Base-by-base conservation (phyloP, 169 alveolate genomes). In the Plasmodium falciparum region DNA sequence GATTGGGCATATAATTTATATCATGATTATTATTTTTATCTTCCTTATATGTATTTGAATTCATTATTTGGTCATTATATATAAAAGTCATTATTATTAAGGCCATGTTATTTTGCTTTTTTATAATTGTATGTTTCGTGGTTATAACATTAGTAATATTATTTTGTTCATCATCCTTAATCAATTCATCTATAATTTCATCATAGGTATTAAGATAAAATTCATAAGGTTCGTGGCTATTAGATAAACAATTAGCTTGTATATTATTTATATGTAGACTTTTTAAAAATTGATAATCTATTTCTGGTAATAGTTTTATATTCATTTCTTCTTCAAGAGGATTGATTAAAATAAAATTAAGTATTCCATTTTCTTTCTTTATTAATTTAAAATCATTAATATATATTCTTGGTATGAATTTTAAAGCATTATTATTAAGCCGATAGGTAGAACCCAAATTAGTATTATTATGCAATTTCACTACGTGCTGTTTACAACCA, bases 31-130 rank as follows among this genome's bases (percentile, higher is more conserved):
- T 39, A 39, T 39, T 39, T 33, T 54, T 61, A 12, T 49, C 11
- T 67, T 65, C 49, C 7, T 29, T 33, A 33, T 47, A 63, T 45
- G n/a, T 54, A 24, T 7, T 54, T 6, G 39, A 62, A 59, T 58
- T 58, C 9, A 39, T 39, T 39, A 39, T 39, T 39, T 39, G 47
- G 0, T 67, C 76, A 49, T n/a, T 66, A 45, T 78, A 66, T 29
- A 17, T 29, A 52, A 78, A 78, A 66, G 72, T 78, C 3, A 78
- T 78, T 15, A 78, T 65, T 78, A 78, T 45, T 78, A 78, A 78
- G 49, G 89, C 89, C 89, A 78, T 66, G 47, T 78, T 78, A 65
- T 78, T 78, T 47, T 78, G 89, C 39, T 59, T 78, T 33, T 66
- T 63, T 47, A 78, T 70, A 66, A 78, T 54, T 20, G 20, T 26